Conservation (phyloP, 306 rosid genomes). For the Cucumis hystrix region DNA sequence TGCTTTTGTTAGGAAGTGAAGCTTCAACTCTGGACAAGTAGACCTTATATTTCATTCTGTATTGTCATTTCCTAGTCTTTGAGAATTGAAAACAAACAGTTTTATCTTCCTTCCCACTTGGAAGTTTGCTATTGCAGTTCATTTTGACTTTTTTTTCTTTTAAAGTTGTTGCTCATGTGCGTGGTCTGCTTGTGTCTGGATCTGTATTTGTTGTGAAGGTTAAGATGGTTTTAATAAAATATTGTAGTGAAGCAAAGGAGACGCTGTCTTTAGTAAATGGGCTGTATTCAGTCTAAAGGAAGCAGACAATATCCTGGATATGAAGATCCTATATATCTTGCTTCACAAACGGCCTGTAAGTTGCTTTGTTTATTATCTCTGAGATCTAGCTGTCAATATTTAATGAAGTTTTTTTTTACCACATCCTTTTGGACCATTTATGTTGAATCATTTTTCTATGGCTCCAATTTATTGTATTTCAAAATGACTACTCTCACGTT, state of each 20-base stretch:
- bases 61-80: background rate
- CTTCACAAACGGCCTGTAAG: conserved; percentile 84
- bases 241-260: conserved; percentile 32
- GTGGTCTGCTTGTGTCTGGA: conserved; percentile 17
- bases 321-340: conserved; percentile 48
- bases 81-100: background rate
- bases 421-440: background rate
- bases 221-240: conserved; percentile 32
- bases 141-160: background rate
- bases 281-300: conserved; percentile 53
- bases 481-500: background rate
- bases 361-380: background rate
- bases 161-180: conserved; percentile 8
- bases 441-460: background rate
- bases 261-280: conserved; percentile 47
- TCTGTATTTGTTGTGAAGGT: conserved; percentile 24
- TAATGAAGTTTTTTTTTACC: background rate
- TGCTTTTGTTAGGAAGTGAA: background rate
- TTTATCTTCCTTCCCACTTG: background rate
- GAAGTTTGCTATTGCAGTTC: background rate
- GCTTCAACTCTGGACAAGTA: background rate
- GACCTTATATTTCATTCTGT: background rate
- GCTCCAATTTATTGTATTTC: background rate
- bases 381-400: background rate
- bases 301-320: conserved; percentile 29